phyloP scores from a whole-genome alignment of 768 basidiomycete species.

The Lyophyllum semitale region DNA sequence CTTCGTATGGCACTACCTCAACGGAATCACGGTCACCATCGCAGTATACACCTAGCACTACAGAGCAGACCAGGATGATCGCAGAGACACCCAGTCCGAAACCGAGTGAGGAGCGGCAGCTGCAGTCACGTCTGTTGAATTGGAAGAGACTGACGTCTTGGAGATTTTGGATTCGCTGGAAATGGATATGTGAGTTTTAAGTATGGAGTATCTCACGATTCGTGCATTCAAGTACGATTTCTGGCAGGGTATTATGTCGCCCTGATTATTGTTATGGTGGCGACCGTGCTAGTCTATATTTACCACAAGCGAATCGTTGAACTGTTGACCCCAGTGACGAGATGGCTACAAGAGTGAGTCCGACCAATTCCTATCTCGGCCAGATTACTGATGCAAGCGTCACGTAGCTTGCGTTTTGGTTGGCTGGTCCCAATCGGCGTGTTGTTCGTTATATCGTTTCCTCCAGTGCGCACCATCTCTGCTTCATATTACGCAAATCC shows the following conservation, averaged over 20 bases:
- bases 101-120: too few species aligned
- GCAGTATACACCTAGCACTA: too few species aligned
- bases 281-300: slow-evolving; percentile 56
- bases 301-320: slow-evolving; percentile 74
- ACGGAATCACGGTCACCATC: too few species aligned
- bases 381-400: neutral
- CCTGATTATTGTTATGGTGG: slow-evolving; percentile 44
- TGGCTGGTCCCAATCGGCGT: slow-evolving; percentile 82
- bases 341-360: slow-evolving; percentile 63
- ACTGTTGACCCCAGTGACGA: slow-evolving; percentile 66
- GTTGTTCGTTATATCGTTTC: slow-evolving; percentile 84
- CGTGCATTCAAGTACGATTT: neutral
- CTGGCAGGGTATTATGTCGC: slow-evolving; percentile 52
- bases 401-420: slow-evolving; percentile 51
- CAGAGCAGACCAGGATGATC: too few species aligned
- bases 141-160: neutral
- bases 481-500: neutral
- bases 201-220: too few species aligned
- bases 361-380: neutral
- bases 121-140: neutral
- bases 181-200: too few species aligned
- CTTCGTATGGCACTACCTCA: too few species aligned
- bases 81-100: too few species aligned
- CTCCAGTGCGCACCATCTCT: slow-evolving; percentile 51
- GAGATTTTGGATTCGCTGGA: too few species aligned